Evolutionary conservation across 2,329 filamentous ascomycete species (phyloP).

Genomic region (Dothistroma pini): DNA sequence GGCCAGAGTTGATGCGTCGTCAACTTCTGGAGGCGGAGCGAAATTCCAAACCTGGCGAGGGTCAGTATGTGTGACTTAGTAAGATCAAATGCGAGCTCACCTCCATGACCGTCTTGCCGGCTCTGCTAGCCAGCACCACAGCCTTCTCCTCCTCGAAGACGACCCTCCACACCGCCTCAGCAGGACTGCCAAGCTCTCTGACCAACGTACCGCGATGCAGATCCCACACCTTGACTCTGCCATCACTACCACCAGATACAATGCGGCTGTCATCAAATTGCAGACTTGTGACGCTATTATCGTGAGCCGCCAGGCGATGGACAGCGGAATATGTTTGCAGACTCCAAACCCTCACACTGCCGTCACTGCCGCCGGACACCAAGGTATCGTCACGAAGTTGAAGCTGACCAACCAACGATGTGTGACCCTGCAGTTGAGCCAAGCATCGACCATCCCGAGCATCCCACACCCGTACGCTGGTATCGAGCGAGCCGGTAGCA

Average conservation of each 20-base stretch:
- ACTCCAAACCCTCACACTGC: conserved; percentile 95
- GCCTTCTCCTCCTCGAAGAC: conserved; percentile 99
- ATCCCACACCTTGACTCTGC: conserved; percentile 98
- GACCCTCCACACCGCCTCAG: conserved; percentile 95
- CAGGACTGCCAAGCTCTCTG: conserved; percentile 83
- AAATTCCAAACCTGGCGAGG: conserved; percentile 83
- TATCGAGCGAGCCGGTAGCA: conserved; percentile 93
- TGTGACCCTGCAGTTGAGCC: conserved; percentile 93
- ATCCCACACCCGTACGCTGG: conserved; percentile 96
- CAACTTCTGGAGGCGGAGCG: conserved; percentile 69
- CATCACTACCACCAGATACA: conserved; percentile 92
- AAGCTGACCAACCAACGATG: conserved; percentile 90
- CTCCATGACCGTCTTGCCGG: conserved; percentile 93
- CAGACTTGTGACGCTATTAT: conserved; percentile 96
- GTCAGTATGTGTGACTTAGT: conserved; percentile 9
- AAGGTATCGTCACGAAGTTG: conserved; percentile 94
- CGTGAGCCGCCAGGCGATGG: conserved; percentile 90
- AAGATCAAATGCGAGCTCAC: conserved; percentile 44
- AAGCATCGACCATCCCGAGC: conserved; percentile 60
- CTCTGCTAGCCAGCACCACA: conserved; percentile 85
- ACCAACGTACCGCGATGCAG: conserved; percentile 86
- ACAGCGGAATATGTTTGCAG: conserved; percentile 86
- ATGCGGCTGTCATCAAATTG: conserved; percentile 96
- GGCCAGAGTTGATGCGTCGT: conserved; percentile 12
- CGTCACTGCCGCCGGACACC: conserved; percentile 93